Percentiles rank a stretch among this genome's conserved stretches.
phyloP scores from a whole-genome alignment of 2,329 filamentous ascomycete genomes.

The Pestalotiopsis sp. region DNA sequence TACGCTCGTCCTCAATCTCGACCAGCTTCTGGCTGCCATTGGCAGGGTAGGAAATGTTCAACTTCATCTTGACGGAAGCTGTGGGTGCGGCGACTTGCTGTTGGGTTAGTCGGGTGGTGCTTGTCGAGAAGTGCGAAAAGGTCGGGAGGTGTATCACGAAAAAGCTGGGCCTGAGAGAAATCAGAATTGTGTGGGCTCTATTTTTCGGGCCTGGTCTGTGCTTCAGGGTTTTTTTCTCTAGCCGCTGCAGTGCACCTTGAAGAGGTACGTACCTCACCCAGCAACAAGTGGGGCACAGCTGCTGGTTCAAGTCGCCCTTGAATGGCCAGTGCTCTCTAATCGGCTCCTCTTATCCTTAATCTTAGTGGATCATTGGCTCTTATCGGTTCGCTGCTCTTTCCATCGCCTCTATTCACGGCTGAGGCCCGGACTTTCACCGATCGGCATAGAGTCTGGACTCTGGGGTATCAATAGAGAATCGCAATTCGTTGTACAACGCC shows the following conservation, averaged over 20 bases:
- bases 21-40: conserved; percentile 99
- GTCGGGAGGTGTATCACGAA: conserved; percentile 7
- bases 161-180: conserved; percentile 6
- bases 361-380: neutral
- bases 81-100: conserved; percentile 33
- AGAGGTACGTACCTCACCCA: neutral
- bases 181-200: conserved; percentile 13
- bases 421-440: conserved; percentile 1
- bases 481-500: neutral
- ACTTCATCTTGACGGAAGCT: conserved; percentile 67
- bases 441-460: neutral
- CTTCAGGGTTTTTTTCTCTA: conserved; percentile 8
- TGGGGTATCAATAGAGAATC: neutral
- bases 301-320: no score
- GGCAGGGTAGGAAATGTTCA: conserved; percentile 85
- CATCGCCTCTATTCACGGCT: neutral
- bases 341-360: neutral
- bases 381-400: neutral
- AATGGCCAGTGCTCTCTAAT: neutral
- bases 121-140: conserved; percentile 26
- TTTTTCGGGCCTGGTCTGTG: conserved; percentile 11
- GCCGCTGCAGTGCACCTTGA: neutral
- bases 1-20: conserved; percentile 99
- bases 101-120: conserved; percentile 27
- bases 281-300: neutral